Conservation (phyloP, 148 eudicot species). For the Diospyros kaki region DNA sequence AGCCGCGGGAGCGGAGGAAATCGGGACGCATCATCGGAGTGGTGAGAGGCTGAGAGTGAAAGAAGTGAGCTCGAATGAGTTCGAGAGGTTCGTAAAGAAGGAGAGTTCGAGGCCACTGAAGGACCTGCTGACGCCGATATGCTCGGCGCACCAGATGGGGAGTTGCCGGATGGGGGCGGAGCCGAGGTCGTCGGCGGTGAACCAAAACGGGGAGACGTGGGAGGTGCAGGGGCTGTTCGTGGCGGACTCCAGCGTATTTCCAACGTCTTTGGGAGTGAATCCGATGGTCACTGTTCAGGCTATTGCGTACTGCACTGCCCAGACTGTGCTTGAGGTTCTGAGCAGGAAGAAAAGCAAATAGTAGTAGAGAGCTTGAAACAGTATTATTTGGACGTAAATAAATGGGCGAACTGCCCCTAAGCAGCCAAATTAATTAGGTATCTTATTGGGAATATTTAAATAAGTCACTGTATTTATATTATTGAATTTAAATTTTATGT, state of each 20-base stretch:
- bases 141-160: conserved; percentile 92
- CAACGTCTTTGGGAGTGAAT: conserved; percentile 80
- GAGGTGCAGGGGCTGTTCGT: conserved; percentile 67
- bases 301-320: conserved; percentile 68
- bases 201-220: conserved; percentile 66
- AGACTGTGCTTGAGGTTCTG: conserved; percentile 48
- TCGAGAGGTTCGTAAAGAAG: conserved; percentile 57
- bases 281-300: conserved; percentile 85
- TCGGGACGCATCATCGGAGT: conserved; percentile 55
- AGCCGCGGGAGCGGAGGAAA: conserved; percentile 77
- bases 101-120: conserved; percentile 42
- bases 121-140: conserved; percentile 28
- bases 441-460: too few species aligned
- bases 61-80: conserved; percentile 32
- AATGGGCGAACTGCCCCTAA: too few species aligned
- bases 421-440: too few species aligned
- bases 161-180: conserved; percentile 68
- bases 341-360: conserved; percentile 20
- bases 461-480: too few species aligned
- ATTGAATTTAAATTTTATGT: too few species aligned
- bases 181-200: conserved; percentile 45
- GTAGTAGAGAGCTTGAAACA: too few species aligned
- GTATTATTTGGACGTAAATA: too few species aligned
- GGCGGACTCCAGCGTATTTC: conserved; percentile 76
- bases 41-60: conserved; percentile 46